Conservation (phyloP, 768 basidiomycete genomes). For the Russula vinacea region DNA sequence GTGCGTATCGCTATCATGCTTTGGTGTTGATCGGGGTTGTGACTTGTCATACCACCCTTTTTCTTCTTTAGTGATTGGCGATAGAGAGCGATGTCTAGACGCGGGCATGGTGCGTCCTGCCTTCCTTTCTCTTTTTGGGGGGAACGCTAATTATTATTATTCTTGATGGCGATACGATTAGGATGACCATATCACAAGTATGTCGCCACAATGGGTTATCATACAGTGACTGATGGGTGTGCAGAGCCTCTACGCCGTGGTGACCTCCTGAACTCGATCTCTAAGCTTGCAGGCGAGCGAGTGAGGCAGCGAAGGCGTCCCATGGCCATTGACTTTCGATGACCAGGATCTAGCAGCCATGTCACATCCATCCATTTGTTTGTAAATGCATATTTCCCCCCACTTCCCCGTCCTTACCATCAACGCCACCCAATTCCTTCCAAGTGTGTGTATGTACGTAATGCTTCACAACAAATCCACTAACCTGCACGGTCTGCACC, state of each 20-base stretch:
- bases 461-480: neutral
- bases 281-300: constrained; percentile 71
- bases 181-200: constrained; percentile 82
- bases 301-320: constrained; percentile 30
- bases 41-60: neutral
- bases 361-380: neutral
- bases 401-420: neutral
- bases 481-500: neutral
- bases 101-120: constrained; percentile 56
- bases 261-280: constrained; percentile 78
- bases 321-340: constrained; percentile 21
- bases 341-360: neutral
- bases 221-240: constrained; percentile 4
- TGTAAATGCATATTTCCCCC: neutral
- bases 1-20: constrained; percentile 46
- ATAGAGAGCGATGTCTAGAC: constrained; percentile 69
- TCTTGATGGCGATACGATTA: constrained; percentile 24
- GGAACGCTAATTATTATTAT: constrained; percentile 5
- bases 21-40: neutral
- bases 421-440: neutral
- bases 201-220: constrained; percentile 33
- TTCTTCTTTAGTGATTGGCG: constrained; percentile 82
- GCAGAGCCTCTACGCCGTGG: constrained; percentile 76
- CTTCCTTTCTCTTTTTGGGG: neutral
- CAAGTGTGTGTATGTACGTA: neutral